Percentiles rank a stretch among this genome's conserved stretches.
These are phyloP conservation scores for Pyrenophora teres DNA, from an alignment of 2,329 filamentous ascomycete genomes.

Conservation along the genomic window DNA sequence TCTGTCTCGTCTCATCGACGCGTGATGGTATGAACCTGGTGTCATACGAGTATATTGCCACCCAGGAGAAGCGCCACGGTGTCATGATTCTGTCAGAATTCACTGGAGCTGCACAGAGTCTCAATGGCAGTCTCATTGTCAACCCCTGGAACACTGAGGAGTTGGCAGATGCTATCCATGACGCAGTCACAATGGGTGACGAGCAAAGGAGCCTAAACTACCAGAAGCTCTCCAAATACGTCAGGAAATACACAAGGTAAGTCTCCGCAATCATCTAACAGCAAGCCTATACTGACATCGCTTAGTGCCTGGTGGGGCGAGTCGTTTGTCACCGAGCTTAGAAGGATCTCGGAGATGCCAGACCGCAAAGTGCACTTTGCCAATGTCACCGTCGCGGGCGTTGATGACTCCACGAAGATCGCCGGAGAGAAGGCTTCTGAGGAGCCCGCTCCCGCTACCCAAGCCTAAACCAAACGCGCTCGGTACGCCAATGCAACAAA, in stretches of 20 bases:
- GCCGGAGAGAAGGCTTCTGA: conserved; percentile 4
- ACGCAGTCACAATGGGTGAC: conserved; percentile 93
- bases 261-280: neutral
- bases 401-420: conserved; percentile 5
- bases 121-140: conserved; percentile 91
- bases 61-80: conserved; percentile 86
- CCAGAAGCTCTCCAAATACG: conserved; percentile 89
- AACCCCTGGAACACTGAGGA: conserved; percentile 99
- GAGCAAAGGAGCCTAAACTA: conserved; percentile 87
- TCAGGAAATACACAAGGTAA: conserved; percentile 91
- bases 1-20: conserved; percentile 91
- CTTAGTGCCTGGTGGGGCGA: conserved; percentile 89
- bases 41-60: conserved; percentile 97
- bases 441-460: conserved; percentile 12
- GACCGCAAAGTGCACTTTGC: conserved; percentile 53
- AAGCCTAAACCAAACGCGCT: conserved; percentile 7
- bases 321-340: conserved; percentile 86
- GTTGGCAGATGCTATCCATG: conserved; percentile 87
- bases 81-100: conserved; percentile 97
- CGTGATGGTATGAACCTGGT: conserved; percentile 99
- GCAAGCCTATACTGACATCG: conserved; percentile 22
- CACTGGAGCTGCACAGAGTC: conserved; percentile 89
- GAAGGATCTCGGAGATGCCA: conserved; percentile 59
- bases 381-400: conserved; percentile 13
- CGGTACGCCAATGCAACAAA: conserved; percentile 7